Evolutionary conservation across 495 filamentous ascomycete genomes (phyloP).

Genomic region (Xylaria curta): DNA sequence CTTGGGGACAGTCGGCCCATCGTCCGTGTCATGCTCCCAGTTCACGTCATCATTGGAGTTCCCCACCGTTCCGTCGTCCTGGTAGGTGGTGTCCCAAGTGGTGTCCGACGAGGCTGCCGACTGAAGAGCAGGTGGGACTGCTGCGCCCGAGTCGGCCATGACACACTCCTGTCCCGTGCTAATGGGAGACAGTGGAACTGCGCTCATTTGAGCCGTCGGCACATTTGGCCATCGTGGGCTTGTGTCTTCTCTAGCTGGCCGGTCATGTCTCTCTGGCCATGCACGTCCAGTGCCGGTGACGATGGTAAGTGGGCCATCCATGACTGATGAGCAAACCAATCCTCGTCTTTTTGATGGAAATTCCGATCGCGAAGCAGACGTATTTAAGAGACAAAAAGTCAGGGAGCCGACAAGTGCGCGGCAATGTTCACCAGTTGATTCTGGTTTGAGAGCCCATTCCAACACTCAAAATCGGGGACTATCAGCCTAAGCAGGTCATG

Average conservation of each 20-base stretch:
- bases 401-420: constrained; percentile 15
- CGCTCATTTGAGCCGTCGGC: constrained; percentile 43
- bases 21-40: constrained; percentile 49
- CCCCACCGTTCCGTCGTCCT: constrained; percentile 36
- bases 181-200: constrained; percentile 57
- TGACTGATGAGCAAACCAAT: constrained; percentile 37
- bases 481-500: constrained; percentile 27
- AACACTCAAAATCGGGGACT: constrained; percentile 26
- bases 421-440: constrained; percentile 25
- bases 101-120: constrained; percentile 44
- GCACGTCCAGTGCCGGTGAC: constrained; percentile 47
- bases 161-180: constrained; percentile 54
- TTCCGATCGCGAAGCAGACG: constrained; percentile 17
- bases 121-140: constrained; percentile 40
- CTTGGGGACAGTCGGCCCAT: constrained; percentile 49
- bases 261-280: constrained; percentile 53
- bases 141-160: constrained; percentile 41
- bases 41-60: constrained; percentile 38
- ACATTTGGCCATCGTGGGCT: constrained; percentile 47
- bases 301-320: constrained; percentile 50
- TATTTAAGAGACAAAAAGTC: constrained; percentile 50
- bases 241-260: constrained; percentile 49
- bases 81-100: constrained; percentile 44
- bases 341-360: constrained; percentile 9
- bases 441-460: constrained; percentile 27